phyloP scores from a whole-genome alignment of 345 rosid genomes.

The Arabis alpina region DNA sequence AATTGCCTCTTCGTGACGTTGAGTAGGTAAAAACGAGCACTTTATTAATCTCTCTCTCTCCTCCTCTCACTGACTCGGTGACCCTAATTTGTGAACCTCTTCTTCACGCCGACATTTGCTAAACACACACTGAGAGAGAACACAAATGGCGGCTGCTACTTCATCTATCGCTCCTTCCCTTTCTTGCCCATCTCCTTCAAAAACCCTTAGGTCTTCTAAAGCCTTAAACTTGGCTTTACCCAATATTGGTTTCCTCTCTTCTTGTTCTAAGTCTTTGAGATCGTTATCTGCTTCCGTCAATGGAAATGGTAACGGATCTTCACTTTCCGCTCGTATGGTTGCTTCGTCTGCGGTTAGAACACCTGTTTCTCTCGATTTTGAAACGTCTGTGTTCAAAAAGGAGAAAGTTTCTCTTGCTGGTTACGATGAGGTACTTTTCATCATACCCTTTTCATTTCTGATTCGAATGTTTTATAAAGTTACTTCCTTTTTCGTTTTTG shows the following conservation, averaged over 20 bases:
- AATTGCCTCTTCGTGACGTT: slow-evolving; percentile 7
- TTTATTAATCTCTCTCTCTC: slow-evolving; percentile 2
- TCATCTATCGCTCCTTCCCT: slow-evolving; percentile 49
- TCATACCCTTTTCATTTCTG: background rate
- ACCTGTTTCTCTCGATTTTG: slow-evolving; percentile 57
- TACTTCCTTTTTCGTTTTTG: background rate
- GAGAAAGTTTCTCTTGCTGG: slow-evolving; percentile 83
- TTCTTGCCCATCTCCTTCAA: slow-evolving; percentile 38
- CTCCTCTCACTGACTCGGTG: background rate
- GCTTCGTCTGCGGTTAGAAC: slow-evolving; percentile 48
- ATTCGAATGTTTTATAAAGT: background rate
- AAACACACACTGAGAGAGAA: background rate
- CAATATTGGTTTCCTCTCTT: slow-evolving; percentile 49
- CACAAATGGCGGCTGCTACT: slow-evolving; percentile 53
- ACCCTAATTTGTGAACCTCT: slow-evolving; percentile 40
- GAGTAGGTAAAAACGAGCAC: slow-evolving; percentile 24
- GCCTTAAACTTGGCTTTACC: slow-evolving; percentile 31
- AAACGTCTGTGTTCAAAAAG: slow-evolving; percentile 78
- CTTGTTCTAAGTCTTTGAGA: slow-evolving; percentile 47
- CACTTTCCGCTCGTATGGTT: slow-evolving; percentile 55
- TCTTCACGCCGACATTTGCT: slow-evolving; percentile 26
- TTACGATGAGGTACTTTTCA: slow-evolving; percentile 61
- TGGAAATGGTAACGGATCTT: slow-evolving; percentile 49
- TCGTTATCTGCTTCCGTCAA: slow-evolving; percentile 40
- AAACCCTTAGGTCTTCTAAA: slow-evolving; percentile 38